These are phyloP conservation scores for Purpureocillium takamizusanense DNA, from an alignment of 2,329 filamentous ascomycete genomes.

Conservation along the genomic window DNA sequence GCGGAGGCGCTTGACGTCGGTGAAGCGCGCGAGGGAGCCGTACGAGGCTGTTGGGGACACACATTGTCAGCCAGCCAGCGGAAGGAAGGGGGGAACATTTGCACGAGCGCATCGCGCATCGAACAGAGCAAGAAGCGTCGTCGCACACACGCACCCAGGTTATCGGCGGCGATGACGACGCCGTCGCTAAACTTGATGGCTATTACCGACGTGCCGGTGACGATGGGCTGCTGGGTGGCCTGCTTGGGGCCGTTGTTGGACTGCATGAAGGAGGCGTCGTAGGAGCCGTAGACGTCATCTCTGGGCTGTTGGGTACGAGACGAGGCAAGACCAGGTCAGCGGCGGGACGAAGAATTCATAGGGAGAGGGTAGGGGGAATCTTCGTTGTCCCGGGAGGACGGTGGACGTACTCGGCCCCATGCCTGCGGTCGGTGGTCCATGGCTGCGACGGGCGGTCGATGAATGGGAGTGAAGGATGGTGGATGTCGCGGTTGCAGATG, in stretches of 20 bases:
- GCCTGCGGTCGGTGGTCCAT: constrained; percentile 69
- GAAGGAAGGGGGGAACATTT: too few relatives aligned
- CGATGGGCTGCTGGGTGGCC: constrained; percentile 85
- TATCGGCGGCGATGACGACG: constrained; percentile 94
- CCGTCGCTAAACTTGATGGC: constrained; percentile 94
- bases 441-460: too few relatives aligned
- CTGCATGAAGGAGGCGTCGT: constrained; percentile 80
- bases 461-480: too few relatives aligned
- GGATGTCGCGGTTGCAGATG: too few relatives aligned
- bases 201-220: constrained; percentile 93
- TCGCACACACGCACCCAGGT: constrained; percentile 58
- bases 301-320: constrained; percentile 57
- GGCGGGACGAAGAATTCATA: constrained; percentile 9
- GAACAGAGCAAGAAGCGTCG: constrained; percentile 1
- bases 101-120: too few relatives aligned
- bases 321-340: constrained; percentile 4
- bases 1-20: constrained; percentile 89
- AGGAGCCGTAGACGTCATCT: constrained; percentile 93
- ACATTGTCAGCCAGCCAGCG: background rate
- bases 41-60: constrained; percentile 66
- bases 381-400: too few relatives aligned
- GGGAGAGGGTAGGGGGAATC: too few relatives aligned
- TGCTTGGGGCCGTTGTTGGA: constrained; percentile 58
- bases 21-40: constrained; percentile 92
- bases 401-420: constrained; percentile 58